Conservation (phyloP, 257 asterid genomes). For the Solanum pinnatisectum region DNA sequence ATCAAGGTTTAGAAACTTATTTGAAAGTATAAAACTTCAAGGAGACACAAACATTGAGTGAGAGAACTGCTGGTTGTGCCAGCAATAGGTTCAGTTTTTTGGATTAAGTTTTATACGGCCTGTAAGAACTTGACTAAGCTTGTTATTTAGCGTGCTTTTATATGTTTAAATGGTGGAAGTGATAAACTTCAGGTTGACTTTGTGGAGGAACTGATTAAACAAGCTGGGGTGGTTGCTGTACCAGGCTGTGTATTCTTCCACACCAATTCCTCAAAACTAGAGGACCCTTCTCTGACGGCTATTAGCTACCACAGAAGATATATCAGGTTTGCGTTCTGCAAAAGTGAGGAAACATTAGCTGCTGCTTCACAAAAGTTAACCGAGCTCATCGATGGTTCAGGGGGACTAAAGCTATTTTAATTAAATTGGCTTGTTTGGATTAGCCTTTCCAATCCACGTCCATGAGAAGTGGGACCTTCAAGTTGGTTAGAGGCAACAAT, state of each 20-base stretch:
- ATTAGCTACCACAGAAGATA: slow-evolving; percentile 21
- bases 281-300: slow-evolving; percentile 5
- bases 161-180: background rate
- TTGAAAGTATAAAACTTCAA: background rate
- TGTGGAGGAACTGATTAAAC: slow-evolving; percentile 65
- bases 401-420: slow-evolving; percentile 43
- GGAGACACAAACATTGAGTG: background rate
- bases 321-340: slow-evolving; percentile 85
- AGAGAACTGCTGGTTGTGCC: background rate
- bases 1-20: background rate
- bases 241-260: slow-evolving; percentile 88
- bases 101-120: background rate
- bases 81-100: background rate
- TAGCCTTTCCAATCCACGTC: background rate
- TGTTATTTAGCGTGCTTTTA: background rate
- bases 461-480: background rate
- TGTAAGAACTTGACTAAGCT: background rate
- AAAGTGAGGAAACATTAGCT: slow-evolving; percentile 49
- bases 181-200: slow-evolving; percentile 48
- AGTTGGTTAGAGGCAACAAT: background rate
- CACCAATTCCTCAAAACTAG: background rate
- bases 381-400: slow-evolving; percentile 25
- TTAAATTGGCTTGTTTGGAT: background rate
- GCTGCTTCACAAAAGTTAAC: slow-evolving; percentile 52
- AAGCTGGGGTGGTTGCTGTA: slow-evolving; percentile 87